Percentiles rank a stretch among this genome's conserved stretches.
phyloP scores from a whole-genome alignment of 495 filamentous ascomycete species.

The Trichoderma virens region DNA sequence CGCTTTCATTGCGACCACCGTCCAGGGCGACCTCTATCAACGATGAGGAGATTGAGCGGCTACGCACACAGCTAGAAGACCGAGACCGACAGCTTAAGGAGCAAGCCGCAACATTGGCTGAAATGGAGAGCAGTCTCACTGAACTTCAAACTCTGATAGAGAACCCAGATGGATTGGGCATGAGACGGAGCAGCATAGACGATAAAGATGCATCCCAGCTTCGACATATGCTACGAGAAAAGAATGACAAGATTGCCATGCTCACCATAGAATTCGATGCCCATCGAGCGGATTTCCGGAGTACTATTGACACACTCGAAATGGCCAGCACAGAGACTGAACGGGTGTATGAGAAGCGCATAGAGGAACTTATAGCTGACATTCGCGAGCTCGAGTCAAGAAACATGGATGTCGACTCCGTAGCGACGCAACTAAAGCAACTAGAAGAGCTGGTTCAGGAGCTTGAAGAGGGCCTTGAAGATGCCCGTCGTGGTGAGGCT shows the following conservation, averaged over 20 bases:
- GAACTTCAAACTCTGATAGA: constrained; percentile 68
- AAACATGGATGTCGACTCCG: constrained; percentile 81
- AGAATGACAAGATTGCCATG: constrained; percentile 91
- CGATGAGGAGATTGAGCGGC: constrained; percentile 60
- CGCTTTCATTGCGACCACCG: constrained; percentile 38
- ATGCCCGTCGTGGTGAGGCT: constrained; percentile 91
- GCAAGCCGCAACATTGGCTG: constrained; percentile 68
- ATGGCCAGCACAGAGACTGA: constrained; percentile 95
- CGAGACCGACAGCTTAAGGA: constrained; percentile 81
- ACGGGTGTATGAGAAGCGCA: constrained; percentile 88
- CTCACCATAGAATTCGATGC: constrained; percentile 92
- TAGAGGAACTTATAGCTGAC: constrained; percentile 83
- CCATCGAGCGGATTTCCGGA: constrained; percentile 91
- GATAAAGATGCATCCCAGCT: constrained; percentile 71
- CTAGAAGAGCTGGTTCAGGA: constrained; percentile 94
- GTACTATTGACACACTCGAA: constrained; percentile 93
- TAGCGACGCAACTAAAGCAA: constrained; percentile 86
- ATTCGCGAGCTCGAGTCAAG: constrained; percentile 73
- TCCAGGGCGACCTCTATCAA: constrained; percentile 38
- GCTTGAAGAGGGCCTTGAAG: constrained; percentile 92
- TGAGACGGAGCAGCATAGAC: constrained; percentile 52
- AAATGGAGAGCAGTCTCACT: constrained; percentile 73
- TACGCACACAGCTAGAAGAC: constrained; percentile 66
- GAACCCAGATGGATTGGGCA: constrained; percentile 33
- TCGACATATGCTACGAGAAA: constrained; percentile 76